Conservation (phyloP, 805 yeast genomes). For the Saccharomycopsis synnaedendra region DNA sequence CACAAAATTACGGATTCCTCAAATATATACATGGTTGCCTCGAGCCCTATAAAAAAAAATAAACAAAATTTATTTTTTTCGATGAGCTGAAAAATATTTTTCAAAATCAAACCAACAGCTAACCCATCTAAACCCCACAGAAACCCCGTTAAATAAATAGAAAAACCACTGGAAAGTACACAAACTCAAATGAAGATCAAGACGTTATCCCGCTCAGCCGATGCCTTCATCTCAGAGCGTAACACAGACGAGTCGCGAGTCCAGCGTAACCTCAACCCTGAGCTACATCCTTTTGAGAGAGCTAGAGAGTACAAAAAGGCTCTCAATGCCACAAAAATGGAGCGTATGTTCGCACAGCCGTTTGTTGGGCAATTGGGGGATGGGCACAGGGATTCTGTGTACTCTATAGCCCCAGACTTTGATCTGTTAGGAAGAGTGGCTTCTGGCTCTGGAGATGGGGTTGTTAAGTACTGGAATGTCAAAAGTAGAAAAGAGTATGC, state of each 20-base stretch:
- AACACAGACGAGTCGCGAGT: constrained; percentile 80
- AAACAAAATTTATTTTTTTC: too few relatives aligned
- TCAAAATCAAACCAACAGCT: too few relatives aligned
- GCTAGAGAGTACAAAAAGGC: constrained; percentile 96
- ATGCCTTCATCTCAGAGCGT: constrained; percentile 83
- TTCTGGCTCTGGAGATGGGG: constrained; percentile 92
- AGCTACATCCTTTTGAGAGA: constrained; percentile 91
- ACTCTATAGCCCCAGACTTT: constrained; percentile 73
- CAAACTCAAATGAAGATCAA: constrained; percentile 54
- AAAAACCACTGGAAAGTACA: neutral
- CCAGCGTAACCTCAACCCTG: constrained; percentile 87
- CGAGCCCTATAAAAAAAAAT: too few relatives aligned
- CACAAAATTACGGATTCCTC: too few relatives aligned
- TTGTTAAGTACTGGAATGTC: constrained; percentile 88
- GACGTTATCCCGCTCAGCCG: constrained; percentile 82
- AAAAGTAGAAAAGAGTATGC: constrained; percentile 58
- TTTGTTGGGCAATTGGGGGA: constrained; percentile 89
- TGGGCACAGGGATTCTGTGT: constrained; percentile 94
- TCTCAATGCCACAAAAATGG: constrained; percentile 87
- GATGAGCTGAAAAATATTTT: too few relatives aligned
- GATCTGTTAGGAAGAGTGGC: constrained; percentile 64
- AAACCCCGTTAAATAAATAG: neutral
- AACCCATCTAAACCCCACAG: too few relatives aligned
- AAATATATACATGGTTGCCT: too few relatives aligned
- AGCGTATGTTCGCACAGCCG: constrained; percentile 96